A percentile compares a stretch with the other conserved stretches of the same genome.
These are phyloP conservation scores for Coriaria nepalensis DNA, from an alignment of 306 rosid species.

Conservation along the genomic window DNA sequence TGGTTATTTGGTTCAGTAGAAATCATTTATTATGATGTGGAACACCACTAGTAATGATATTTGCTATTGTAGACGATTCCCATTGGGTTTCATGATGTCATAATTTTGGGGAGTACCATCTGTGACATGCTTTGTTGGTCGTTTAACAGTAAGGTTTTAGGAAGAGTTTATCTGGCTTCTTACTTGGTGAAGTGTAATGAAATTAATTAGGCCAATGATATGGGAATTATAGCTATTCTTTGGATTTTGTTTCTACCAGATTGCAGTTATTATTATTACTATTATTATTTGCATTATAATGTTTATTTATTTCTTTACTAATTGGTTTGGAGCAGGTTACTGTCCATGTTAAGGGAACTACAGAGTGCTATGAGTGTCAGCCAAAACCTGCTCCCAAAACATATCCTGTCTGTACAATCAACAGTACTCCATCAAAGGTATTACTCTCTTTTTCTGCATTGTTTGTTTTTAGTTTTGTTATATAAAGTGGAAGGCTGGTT, in stretches of 20 bases:
- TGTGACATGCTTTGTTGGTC: too few relatives aligned
- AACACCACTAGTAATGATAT: too few relatives aligned
- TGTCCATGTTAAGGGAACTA: constrained; percentile 88
- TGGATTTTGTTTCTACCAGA: not conserved
- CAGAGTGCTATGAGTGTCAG: constrained; percentile 96
- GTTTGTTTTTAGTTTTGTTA: constrained; percentile 1
- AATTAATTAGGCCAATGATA: too few relatives aligned
- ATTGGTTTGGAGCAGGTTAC: constrained; percentile 56
- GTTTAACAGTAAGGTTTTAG: too few relatives aligned
- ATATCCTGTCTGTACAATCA: constrained; percentile 94
- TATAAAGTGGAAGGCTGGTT: too few relatives aligned
- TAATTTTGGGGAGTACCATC: too few relatives aligned
- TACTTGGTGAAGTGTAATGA: too few relatives aligned
- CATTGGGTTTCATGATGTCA: too few relatives aligned
- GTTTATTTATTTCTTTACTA: constrained; percentile 6
- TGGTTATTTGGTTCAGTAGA: too few relatives aligned
- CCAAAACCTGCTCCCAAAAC: constrained; percentile 98
- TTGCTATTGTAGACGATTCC: too few relatives aligned
- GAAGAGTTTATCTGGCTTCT: too few relatives aligned
- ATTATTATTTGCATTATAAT: constrained; percentile 9
- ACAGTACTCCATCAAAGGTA: constrained; percentile 99
- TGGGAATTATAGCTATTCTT: not conserved
- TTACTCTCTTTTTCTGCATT: not conserved
- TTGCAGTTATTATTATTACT: not conserved
- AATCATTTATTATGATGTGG: too few relatives aligned